A percentile compares a stretch with the other conserved stretches of the same genome.
phyloP scores from a whole-genome alignment of 805 yeast genomes.

The Millerozyma acaciae region DNA sequence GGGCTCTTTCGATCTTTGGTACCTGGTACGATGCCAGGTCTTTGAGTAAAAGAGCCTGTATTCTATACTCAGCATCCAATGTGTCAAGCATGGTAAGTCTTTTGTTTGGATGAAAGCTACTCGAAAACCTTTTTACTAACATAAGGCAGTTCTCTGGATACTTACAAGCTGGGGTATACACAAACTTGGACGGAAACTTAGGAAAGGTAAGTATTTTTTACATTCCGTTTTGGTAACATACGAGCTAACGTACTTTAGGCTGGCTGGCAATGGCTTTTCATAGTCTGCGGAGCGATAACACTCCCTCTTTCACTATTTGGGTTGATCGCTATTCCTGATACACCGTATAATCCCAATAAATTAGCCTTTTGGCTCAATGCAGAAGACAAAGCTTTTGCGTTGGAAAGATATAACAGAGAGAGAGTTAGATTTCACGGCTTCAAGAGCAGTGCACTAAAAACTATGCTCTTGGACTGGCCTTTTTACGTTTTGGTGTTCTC shows the following conservation, averaged over 20 bases:
- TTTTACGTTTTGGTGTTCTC: slow-evolving; percentile 4
- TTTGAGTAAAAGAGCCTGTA: slow-evolving; percentile 5
- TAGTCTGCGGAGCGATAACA: slow-evolving; percentile 53
- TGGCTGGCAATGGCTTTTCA: slow-evolving; percentile 62
- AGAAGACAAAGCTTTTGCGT: slow-evolving; percentile 10
- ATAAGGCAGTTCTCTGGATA: slow-evolving; percentile 6
- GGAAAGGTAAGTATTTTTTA: slow-evolving; percentile 24
- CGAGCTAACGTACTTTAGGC: slow-evolving; percentile 14
- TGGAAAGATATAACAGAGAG: slow-evolving; percentile 1
- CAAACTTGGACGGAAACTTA: slow-evolving; percentile 35
- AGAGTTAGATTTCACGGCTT: slow-evolving; percentile 5
- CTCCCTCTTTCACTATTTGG: slow-evolving; percentile 52
- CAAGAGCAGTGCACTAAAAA: slow-evolving; percentile 2
- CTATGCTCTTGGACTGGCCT: slow-evolving; percentile 6
- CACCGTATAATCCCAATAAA: slow-evolving; percentile 33
- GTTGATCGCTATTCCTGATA: slow-evolving; percentile 49
- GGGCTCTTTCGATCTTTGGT: slow-evolving; percentile 4
- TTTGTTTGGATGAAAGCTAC: background rate
- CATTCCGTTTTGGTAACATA: background rate
- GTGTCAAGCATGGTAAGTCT: slow-evolving; percentile 5
- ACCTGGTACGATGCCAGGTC: slow-evolving; percentile 5
- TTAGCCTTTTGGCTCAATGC: slow-evolving; percentile 12
- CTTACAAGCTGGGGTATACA: slow-evolving; percentile 48
- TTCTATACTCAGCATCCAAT: slow-evolving; percentile 5
- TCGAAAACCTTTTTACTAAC: slow-evolving; percentile 3